Conservation (phyloP, 176 grass and related monocot genomes). For the bread wheat (Triticum aestivum) region IWGSC_CS_RefSeq_v2.1 NC_057810.1:455098171-455098670, state of each 20-base stretch:
- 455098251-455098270: too few species aligned
- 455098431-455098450: background rate
- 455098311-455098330: background rate
- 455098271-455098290: background rate
- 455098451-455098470: background rate
- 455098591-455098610: background rate
- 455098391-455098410: background rate
- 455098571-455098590: background rate
- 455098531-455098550: background rate
- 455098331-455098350: background rate
- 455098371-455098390: background rate
- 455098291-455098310: background rate
- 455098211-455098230: too few species aligned
- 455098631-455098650: constrained; percentile 85
- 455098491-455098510: constrained; percentile 2
- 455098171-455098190: background rate
- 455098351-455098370: background rate
- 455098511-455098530: background rate
- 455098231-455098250: too few species aligned
- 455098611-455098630: constrained; percentile 42
- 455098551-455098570: background rate
- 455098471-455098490: background rate
- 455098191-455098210: background rate
- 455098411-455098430: constrained; percentile 1
- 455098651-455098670: constrained; percentile 54